A percentile compares a stretch with the other conserved stretches of the same genome.
Conservation (phyloP, 257 asterid species). For the Nicotiana benthamiana region DNA sequence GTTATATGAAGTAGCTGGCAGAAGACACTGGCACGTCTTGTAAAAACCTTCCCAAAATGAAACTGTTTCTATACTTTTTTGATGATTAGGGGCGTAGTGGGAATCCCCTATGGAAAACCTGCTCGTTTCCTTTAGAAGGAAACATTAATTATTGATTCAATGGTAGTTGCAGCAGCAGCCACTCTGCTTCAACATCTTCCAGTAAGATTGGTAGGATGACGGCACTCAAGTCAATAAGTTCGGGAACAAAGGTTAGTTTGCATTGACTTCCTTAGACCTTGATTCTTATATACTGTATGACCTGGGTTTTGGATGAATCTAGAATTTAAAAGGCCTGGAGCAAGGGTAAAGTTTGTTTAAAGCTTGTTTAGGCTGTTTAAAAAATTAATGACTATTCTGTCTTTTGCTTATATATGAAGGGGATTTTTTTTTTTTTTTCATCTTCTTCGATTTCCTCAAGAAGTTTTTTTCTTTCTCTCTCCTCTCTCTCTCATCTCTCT, state of each 20-base stretch:
- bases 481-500: too few relatives aligned
- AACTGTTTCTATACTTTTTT: too few relatives aligned
- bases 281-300: neutral
- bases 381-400: neutral
- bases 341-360: neutral
- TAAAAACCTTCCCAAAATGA: too few relatives aligned
- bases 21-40: too few relatives aligned
- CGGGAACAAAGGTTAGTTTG: conserved; percentile 43
- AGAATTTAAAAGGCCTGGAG: neutral
- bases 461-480: too few relatives aligned
- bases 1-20: too few relatives aligned
- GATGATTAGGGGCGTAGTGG: too few relatives aligned
- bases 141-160: conserved; percentile 6
- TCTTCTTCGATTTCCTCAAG: too few relatives aligned
- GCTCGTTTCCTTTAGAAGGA: too few relatives aligned
- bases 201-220: conserved; percentile 33
- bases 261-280: conserved; percentile 4
- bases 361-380: neutral
- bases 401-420: neutral
- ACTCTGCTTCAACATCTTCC: conserved; percentile 17
- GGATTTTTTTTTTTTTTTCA: too few relatives aligned
- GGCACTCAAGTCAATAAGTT: conserved; percentile 54
- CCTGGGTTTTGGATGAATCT: neutral
- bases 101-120: too few relatives aligned
- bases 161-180: conserved; percentile 46